Percentiles rank a stretch among this genome's conserved stretches.
These are phyloP conservation scores for Scutellaria galericulata DNA, from an alignment of 257 asterid species.

Conservation along the genomic window DNA sequence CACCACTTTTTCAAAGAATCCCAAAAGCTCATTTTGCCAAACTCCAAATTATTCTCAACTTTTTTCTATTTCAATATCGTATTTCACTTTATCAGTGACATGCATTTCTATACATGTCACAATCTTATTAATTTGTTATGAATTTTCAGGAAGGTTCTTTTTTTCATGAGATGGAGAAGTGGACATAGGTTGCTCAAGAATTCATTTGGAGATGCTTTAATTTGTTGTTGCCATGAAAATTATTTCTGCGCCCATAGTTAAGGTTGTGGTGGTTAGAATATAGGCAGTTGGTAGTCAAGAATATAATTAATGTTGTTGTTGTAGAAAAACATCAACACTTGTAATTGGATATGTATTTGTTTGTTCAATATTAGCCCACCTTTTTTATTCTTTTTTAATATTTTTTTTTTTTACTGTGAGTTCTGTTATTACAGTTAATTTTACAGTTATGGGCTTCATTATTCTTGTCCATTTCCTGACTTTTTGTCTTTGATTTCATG, in stretches of 20 bases:
- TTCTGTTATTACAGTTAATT: constrained; percentile 47
- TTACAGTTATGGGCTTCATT: constrained; percentile 35
- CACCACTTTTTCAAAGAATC: no score
- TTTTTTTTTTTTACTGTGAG: constrained; percentile 14
- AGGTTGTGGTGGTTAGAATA: constrained; percentile 34
- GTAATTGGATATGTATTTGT: constrained; percentile 17
- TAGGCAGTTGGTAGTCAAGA: constrained; percentile 26
- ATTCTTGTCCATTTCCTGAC: constrained; percentile 24
- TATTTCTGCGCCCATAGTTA: constrained; percentile 32
- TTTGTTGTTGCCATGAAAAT: not conserved
- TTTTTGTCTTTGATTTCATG: constrained; percentile 24
- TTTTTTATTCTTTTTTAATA: not conserved
- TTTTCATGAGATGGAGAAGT: constrained; percentile 23
- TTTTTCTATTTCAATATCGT: not conserved
- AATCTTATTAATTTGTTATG: no score
- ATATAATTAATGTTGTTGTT: not conserved
- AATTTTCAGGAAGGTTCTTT: no score
- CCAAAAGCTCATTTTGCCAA: no score
- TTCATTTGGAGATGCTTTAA: not conserved
- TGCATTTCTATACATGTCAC: not conserved
- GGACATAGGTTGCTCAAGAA: constrained; percentile 3
- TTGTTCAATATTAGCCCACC: not conserved
- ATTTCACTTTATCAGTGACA: no score
- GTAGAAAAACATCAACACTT: constrained; percentile 13
- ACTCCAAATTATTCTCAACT: no score